A percentile compares a stretch with the other conserved stretches of the same genome.
phyloP scores from a whole-genome alignment of 2,329 filamentous ascomycete genomes.

The Neopestalotiopsis sp. region DNA sequence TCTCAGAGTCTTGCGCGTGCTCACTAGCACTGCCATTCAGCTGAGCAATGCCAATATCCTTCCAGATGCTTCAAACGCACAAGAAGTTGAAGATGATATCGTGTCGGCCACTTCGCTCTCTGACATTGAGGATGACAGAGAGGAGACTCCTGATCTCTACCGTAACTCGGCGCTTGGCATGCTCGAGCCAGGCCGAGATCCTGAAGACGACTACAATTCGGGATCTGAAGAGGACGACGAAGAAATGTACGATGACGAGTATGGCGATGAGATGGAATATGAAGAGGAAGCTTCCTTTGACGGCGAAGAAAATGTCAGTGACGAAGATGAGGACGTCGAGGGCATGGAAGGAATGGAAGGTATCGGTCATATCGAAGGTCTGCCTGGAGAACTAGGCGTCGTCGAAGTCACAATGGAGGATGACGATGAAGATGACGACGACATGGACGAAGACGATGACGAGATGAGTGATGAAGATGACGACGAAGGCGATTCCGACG shows the following conservation, averaged over 20 bases:
- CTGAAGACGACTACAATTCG: constrained; percentile 80
- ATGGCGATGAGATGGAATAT: constrained; percentile 93
- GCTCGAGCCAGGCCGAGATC: constrained; percentile 76
- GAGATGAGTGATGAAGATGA: constrained; percentile 67
- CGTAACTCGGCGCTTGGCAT: constrained; percentile 95
- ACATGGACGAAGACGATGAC: constrained; percentile 63
- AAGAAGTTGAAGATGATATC: constrained; percentile 82
- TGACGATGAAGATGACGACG: constrained; percentile 66
- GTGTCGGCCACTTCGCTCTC: constrained; percentile 88
- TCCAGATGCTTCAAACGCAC: constrained; percentile 67
- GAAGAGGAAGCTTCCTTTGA: constrained; percentile 76
- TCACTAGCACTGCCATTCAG: constrained; percentile 86
- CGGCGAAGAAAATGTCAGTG: constrained; percentile 86
- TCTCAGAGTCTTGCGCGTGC: constrained; percentile 82
- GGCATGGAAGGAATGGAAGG: constrained; percentile 66
- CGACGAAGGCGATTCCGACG: constrained; percentile 62
- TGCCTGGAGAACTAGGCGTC: constrained; percentile 66
- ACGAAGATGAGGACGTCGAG: constrained; percentile 83
- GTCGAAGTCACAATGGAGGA: constrained; percentile 82
- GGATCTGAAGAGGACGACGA: constrained; percentile 77
- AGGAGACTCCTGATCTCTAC: constrained; percentile 96
- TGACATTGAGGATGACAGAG: constrained; percentile 82
- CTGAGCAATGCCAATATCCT: constrained; percentile 84
- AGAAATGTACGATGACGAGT: constrained; percentile 92
- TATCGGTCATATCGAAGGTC: constrained; percentile 85